These are phyloP conservation scores for Evansstolkia leycettana DNA, from an alignment of 495 filamentous ascomycete genomes.

Conservation along the genomic window DNA sequence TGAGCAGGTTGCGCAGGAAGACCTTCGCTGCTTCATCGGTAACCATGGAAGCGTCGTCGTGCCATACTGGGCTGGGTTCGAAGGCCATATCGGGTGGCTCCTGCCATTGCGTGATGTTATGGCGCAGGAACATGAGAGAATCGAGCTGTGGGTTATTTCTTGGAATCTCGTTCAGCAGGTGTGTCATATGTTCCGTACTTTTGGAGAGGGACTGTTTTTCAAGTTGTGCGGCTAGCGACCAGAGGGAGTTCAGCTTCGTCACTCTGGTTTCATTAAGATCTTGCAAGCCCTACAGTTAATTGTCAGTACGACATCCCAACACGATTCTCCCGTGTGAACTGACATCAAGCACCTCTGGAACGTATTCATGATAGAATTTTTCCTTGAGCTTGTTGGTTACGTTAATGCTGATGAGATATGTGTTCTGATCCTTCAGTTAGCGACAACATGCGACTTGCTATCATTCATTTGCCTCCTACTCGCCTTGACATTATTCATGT, in stretches of 20 bases:
- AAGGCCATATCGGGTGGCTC: conserved; percentile 78
- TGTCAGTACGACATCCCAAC: conserved; percentile 2
- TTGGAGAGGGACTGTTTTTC: conserved; percentile 61
- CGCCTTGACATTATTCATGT: conserved; percentile 93
- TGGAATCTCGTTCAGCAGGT: conserved; percentile 67
- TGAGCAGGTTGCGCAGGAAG: conserved; percentile 80
- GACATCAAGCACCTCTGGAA: conserved; percentile 88
- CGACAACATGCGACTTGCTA: background rate
- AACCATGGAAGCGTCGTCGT: conserved; percentile 77
- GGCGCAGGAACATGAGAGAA: conserved; percentile 91
- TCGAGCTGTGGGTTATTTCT: conserved; percentile 82
- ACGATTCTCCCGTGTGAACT: conserved; percentile 11
- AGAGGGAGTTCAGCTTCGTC: conserved; percentile 69
- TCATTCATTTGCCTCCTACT: conserved; percentile 3
- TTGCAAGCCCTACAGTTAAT: conserved; percentile 50
- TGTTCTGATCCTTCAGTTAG: conserved; percentile 49
- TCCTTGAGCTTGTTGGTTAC: conserved; percentile 95
- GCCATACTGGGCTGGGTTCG: conserved; percentile 94
- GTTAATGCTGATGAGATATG: conserved; percentile 88
- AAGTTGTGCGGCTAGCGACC: conserved; percentile 67
- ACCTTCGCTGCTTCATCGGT: conserved; percentile 76
- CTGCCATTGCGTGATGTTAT: conserved; percentile 70
- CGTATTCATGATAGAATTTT: conserved; percentile 91
- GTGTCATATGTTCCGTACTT: conserved; percentile 55
- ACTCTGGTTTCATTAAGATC: conserved; percentile 84